Evolutionary conservation across 768 basidiomycete species (phyloP).

Genomic region (Leccinum incarnatum): DNA sequence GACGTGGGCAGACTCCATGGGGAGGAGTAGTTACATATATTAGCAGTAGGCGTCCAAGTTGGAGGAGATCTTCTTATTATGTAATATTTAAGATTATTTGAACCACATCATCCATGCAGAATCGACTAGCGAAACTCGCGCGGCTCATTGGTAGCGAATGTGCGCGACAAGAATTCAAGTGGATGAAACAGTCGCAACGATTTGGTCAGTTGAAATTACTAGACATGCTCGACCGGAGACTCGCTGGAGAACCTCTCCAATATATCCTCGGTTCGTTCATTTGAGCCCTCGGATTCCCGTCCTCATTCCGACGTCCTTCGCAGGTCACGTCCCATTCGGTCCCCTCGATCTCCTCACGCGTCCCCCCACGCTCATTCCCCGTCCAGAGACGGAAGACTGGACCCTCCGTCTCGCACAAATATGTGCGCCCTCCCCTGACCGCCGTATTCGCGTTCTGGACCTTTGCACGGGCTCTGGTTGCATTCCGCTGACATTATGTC

Average conservation of each 20-base stretch:
- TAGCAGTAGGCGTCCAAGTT: not conserved
- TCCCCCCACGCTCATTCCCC: constrained; percentile 86
- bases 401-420: constrained; percentile 54
- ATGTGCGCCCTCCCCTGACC: constrained; percentile 32
- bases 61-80: constrained; percentile 20
- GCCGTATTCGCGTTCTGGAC: constrained; percentile 61
- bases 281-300: not conserved
- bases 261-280: constrained; percentile 75
- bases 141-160: constrained; percentile 32
- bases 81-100: constrained; percentile 13
- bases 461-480: constrained; percentile 93
- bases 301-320: not conserved
- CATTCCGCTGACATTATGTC: constrained; percentile 82
- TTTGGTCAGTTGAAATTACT: not conserved
- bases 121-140: constrained; percentile 31
- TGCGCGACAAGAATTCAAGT: constrained; percentile 45
- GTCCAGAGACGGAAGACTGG: constrained; percentile 93
- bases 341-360: constrained; percentile 70
- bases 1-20: constrained; percentile 8
- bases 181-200: constrained; percentile 40
- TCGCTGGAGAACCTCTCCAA: constrained; percentile 77
- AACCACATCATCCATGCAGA: constrained; percentile 4
- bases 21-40: constrained; percentile 12
- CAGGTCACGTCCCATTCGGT: constrained; percentile 86
- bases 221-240: constrained; percentile 57